Conservation (phyloP, 1,284 basidiomycete species). For the Leccinum solheimii region DNA sequence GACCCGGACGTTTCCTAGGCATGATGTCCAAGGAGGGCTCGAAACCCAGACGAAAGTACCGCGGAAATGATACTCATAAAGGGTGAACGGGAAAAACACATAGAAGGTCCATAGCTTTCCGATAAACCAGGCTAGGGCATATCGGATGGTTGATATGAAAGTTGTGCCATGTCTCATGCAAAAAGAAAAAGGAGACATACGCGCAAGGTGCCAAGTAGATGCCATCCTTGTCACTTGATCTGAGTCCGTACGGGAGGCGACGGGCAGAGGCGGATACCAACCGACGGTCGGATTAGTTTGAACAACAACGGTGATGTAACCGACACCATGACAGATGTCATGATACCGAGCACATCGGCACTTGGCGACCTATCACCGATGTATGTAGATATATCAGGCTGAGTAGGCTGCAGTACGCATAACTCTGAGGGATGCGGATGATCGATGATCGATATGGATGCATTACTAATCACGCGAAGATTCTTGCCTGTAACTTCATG, state of each 20-base stretch:
- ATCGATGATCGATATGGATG: no score
- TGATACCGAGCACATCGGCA: no score
- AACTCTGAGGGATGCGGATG: no score
- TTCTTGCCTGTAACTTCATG: no score
- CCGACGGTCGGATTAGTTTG: not conserved
- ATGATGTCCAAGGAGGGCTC: not conserved
- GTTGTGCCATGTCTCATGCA: not conserved
- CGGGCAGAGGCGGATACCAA: not conserved
- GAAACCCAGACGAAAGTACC: not conserved
- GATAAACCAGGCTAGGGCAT: not conserved
- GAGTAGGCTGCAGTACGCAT: no score
- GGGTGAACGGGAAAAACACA: not conserved
- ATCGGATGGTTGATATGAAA: not conserved
- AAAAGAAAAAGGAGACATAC: not conserved
- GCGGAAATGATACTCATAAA: not conserved
- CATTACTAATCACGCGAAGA: no score
- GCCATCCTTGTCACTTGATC: no score
- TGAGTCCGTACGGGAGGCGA: no score
- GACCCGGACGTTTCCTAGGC: not conserved
- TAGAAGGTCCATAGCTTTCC: not conserved
- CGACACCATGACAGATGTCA: not conserved
- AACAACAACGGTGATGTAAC: not conserved
- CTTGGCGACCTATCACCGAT: no score
- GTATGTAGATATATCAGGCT: no score
- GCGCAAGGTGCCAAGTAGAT: not conserved